phyloP scores from a whole-genome alignment of 2,329 filamentous ascomycete species.

The Talaromyces sp. region DNA sequence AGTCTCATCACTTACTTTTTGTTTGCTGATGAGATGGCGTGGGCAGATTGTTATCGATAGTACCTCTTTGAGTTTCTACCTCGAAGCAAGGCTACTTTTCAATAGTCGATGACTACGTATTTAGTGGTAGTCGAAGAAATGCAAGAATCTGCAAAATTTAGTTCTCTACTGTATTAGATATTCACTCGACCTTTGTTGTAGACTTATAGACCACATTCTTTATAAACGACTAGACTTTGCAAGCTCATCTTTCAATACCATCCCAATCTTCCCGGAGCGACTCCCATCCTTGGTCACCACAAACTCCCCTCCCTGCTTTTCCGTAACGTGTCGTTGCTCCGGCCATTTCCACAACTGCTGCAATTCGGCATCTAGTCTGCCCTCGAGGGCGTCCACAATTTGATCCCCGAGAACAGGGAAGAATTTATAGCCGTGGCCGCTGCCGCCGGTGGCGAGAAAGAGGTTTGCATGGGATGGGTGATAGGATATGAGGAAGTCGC shows the following conservation, averaged over 20 bases:
- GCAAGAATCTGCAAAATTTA: not conserved
- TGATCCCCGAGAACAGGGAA: constrained; percentile 53
- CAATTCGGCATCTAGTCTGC: constrained; percentile 42
- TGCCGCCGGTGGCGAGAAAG: constrained; percentile 52
- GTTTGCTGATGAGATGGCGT: constrained; percentile 5
- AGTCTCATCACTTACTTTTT: constrained; percentile 7
- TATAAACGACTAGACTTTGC: constrained; percentile 24
- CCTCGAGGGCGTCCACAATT: constrained; percentile 47
- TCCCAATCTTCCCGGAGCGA: constrained; percentile 17
- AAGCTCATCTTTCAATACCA: constrained; percentile 39
- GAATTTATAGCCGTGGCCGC: constrained; percentile 55
- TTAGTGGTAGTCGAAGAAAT: not conserved
- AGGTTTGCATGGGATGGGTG: constrained; percentile 57
- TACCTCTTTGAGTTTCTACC: not conserved
- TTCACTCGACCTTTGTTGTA: not conserved
- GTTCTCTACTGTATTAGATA: not conserved
- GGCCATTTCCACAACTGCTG: constrained; percentile 45
- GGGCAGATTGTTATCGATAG: not conserved
- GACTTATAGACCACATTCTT: not conserved
- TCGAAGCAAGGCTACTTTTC: not conserved
- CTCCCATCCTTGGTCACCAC: constrained; percentile 18
- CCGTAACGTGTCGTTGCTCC: constrained; percentile 17
- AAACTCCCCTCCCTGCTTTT: not conserved
- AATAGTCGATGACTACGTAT: not conserved
- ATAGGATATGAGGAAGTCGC: constrained; percentile 68